Conservation (phyloP, 108 stramenopile species). For the Skeletonema marinoi region DNA sequence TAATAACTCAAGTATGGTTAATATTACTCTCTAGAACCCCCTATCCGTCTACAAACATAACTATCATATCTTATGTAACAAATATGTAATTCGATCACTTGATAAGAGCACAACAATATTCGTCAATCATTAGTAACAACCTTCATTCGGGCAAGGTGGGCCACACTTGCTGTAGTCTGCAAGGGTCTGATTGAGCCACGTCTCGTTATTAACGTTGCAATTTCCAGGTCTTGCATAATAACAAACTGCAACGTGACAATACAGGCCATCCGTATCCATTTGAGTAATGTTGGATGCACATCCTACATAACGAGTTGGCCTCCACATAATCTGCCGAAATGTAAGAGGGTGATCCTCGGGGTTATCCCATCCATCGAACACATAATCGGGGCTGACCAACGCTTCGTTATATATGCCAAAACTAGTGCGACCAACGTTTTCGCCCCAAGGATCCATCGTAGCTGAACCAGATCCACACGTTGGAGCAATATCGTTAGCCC, state of each 20-base stretch:
- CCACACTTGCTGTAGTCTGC: constrained; percentile 2
- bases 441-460: not conserved
- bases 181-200: not conserved
- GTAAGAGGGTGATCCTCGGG: not conserved
- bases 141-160: not conserved
- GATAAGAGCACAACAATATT: not conserved
- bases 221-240: not conserved
- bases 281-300: constrained; percentile 13
- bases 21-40: no score
- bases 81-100: not conserved
- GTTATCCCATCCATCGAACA: not conserved
- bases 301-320: constrained; percentile 21
- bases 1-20: no score
- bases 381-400: not conserved
- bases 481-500: not conserved
- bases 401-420: not conserved
- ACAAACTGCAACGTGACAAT: not conserved
- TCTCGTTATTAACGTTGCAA: not conserved
- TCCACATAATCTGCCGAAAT: constrained; percentile 14
- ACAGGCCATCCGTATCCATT: not conserved
- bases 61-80: not conserved
- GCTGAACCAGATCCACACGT: not conserved
- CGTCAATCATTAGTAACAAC: not conserved
- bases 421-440: not conserved
- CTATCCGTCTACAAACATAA: not conserved